These are phyloP conservation scores for Ophiostoma angusticollis DNA, from an alignment of 2,329 filamentous ascomycete species.

Conservation along the genomic window DNA sequence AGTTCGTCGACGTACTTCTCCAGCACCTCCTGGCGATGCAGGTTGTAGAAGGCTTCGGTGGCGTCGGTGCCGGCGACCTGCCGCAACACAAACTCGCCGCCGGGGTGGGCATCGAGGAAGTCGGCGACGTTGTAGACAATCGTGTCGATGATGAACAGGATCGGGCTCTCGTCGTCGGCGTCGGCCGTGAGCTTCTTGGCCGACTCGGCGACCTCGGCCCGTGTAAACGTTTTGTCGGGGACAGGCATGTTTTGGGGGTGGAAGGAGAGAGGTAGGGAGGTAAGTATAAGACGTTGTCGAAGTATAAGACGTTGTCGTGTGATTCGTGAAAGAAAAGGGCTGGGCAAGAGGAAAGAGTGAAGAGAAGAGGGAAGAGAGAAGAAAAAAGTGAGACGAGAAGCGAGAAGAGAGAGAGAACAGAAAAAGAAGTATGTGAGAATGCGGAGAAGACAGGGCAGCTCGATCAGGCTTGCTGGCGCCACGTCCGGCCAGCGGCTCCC, in stretches of 20 bases:
- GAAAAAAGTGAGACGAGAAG: too few relatives aligned
- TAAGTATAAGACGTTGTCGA: too few relatives aligned
- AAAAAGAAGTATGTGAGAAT: too few relatives aligned
- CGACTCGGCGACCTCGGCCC: constrained; percentile 47
- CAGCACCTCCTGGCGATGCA: constrained; percentile 83
- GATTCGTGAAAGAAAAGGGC: too few relatives aligned
- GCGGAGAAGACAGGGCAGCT: too few relatives aligned
- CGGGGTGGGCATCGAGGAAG: constrained; percentile 75
- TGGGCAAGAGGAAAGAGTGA: too few relatives aligned
- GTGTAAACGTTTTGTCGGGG: constrained; percentile 39
- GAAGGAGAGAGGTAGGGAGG: too few relatives aligned
- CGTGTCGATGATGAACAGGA: constrained; percentile 78
- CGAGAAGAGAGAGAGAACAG: too few relatives aligned
- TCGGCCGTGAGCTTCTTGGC: constrained; percentile 50
- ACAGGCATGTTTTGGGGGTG: constrained; percentile 23
- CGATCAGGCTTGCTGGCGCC: too few relatives aligned
- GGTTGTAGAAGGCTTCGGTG: constrained; percentile 77
- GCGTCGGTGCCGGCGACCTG: constrained; percentile 75
- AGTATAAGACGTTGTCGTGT: too few relatives aligned
- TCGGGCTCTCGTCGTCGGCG: constrained; percentile 48
- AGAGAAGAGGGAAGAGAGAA: too few relatives aligned
- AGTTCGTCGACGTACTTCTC: constrained; percentile 61
- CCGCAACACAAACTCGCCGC: constrained; percentile 64
- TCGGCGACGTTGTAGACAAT: constrained; percentile 79
- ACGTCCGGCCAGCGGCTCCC: too few relatives aligned